Conservation (phyloP, 495 filamentous ascomycete species). For the Rhypophila decipiens region DNA sequence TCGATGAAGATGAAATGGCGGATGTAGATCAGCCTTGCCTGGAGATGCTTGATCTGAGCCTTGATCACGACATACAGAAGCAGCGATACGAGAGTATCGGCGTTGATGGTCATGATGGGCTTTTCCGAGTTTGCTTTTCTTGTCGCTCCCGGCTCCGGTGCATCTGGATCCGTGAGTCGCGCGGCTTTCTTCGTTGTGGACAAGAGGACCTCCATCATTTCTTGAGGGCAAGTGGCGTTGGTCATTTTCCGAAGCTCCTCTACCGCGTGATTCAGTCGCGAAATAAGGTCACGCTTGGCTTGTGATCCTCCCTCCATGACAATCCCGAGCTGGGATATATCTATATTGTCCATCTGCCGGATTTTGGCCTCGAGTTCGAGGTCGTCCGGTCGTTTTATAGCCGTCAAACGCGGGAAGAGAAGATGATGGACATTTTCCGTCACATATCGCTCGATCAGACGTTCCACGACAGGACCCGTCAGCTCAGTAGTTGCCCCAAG, state of each 20-base stretch:
- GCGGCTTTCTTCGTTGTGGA: slow-evolving; percentile 83
- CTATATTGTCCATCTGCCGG: slow-evolving; percentile 84
- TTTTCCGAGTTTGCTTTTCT: slow-evolving; percentile 29
- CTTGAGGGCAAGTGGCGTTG: slow-evolving; percentile 78
- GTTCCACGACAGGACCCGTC: slow-evolving; percentile 85
- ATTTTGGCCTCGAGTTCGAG: slow-evolving; percentile 87
- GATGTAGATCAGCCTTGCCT: slow-evolving; percentile 86
- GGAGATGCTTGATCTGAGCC: slow-evolving; percentile 79
- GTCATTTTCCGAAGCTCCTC: slow-evolving; percentile 86
- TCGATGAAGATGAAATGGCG: slow-evolving; percentile 94
- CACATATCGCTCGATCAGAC: slow-evolving; percentile 91
- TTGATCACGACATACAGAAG: slow-evolving; percentile 90
- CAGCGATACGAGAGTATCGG: slow-evolving; percentile 89
- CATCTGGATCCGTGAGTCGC: slow-evolving; percentile 42
- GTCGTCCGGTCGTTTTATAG: slow-evolving; percentile 73
- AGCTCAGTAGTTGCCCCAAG: slow-evolving; percentile 90
- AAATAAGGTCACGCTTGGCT: slow-evolving; percentile 66
- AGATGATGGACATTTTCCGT: slow-evolving; percentile 88
- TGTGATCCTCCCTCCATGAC: slow-evolving; percentile 63
- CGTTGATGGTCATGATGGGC: slow-evolving; percentile 75
- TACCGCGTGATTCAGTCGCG: slow-evolving; percentile 67
- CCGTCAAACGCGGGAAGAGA: slow-evolving; percentile 72
- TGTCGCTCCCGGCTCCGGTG: slow-evolving; percentile 21
- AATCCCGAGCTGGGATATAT: slow-evolving; percentile 91
- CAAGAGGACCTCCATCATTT: slow-evolving; percentile 87